Evolutionary conservation across 345 rosid genomes (phyloP).

Genomic region (Gossypium bickii): DNA sequence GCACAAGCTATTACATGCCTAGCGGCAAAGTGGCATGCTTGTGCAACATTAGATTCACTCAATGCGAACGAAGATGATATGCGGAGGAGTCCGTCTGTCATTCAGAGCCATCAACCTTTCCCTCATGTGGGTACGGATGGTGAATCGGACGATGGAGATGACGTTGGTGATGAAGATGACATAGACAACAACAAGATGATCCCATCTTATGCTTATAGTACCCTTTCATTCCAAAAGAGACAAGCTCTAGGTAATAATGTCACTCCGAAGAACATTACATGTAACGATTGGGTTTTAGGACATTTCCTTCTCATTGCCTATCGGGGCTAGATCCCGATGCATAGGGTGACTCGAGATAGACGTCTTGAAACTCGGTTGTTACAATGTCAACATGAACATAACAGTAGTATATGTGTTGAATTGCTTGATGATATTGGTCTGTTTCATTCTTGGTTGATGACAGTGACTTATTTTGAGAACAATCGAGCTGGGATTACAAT

Average conservation of each 20-base stretch:
- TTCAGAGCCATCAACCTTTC: conserved; percentile 19
- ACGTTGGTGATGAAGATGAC: conserved; percentile 78
- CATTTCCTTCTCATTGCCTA: too few species aligned
- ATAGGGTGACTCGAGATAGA: too few species aligned
- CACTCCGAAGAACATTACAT: not conserved
- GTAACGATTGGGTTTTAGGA: too few species aligned
- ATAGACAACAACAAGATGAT: conserved; percentile 63
- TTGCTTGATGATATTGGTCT: not conserved
- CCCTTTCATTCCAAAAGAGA: conserved; percentile 84
- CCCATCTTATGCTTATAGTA: conserved; percentile 65
- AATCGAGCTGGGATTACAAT: conserved; percentile 85
- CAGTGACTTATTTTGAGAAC: conserved; percentile 93
- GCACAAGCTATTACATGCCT: conserved; percentile 82
- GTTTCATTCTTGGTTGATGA: conserved; percentile 15
- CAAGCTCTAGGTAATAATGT: conserved; percentile 70
- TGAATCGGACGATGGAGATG: conserved; percentile 42
- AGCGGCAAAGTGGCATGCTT: conserved; percentile 91
- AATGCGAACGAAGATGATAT: conserved; percentile 63
- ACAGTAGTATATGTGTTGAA: not conserved
- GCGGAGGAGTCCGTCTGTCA: conserved; percentile 32
- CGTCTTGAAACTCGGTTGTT: too few species aligned
- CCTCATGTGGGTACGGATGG: conserved; percentile 13
- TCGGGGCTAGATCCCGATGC: too few species aligned
- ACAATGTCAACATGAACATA: too few species aligned
- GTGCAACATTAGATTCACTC: conserved; percentile 72